phyloP scores from a whole-genome alignment of 371 early-diverging fungal genomes.

The Apophysomyces sp. region DNA sequence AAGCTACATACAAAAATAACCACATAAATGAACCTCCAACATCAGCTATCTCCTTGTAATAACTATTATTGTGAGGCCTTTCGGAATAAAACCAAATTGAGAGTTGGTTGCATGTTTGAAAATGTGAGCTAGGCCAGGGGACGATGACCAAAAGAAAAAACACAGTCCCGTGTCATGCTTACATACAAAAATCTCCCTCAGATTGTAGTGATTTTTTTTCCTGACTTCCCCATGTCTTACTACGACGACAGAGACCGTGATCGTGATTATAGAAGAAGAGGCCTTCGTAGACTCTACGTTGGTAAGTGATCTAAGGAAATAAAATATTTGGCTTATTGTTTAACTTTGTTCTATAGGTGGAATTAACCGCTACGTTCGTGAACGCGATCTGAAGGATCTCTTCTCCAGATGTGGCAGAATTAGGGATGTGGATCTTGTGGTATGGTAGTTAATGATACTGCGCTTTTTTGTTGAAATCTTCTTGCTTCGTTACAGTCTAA shows the following conservation, averaged over 20 bases:
- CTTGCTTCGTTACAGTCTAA: constrained; percentile 43
- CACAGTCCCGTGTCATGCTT: not conserved
- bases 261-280: constrained; percentile 18
- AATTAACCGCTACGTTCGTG: constrained; percentile 37
- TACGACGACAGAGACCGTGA: constrained; percentile 16
- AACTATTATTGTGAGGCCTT: no score
- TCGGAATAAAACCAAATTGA: no score
- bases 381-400: constrained; percentile 35
- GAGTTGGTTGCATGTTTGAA: no score
- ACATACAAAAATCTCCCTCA: not conserved
- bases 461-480: constrained; percentile 15
- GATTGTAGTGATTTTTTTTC: not conserved
- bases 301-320: constrained; percentile 17
- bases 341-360: constrained; percentile 19
- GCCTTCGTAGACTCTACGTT: constrained; percentile 40
- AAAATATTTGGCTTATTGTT: not conserved
- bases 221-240: constrained; percentile 4
- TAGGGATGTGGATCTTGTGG: constrained; percentile 26
- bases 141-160: not conserved
- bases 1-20: no score
- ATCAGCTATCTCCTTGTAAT: no score
- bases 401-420: constrained; percentile 33
- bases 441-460: constrained; percentile 1
- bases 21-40: no score
- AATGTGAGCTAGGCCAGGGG: not conserved